Evolutionary conservation across 257 asterid species (phyloP), one percentile per base, ranked within the genome.

Genomic region (Perilla frutescens): DNA sequence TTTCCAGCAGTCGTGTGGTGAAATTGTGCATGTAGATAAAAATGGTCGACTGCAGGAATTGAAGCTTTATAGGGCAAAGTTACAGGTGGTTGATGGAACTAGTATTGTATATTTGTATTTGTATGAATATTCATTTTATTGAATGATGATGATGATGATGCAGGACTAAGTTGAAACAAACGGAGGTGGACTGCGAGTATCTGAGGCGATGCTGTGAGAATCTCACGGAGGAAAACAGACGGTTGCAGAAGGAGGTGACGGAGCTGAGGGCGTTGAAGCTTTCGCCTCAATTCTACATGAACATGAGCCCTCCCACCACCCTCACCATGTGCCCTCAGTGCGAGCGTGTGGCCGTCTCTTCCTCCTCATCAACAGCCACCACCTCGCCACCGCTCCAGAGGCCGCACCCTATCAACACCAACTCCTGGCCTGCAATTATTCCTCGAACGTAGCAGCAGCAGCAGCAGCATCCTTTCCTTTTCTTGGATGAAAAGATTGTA

Each of bases 301-400:
- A 92, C 71, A 87, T 90, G 98, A 88, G 84, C 77, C 98, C 99
- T 15, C 97, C 99, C 4, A 89, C 98, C 62, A 92, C 99, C 71
- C 96, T 92, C 36, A 88, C 94, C 62, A 92, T 92, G 98, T 96
- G 99, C 79, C 98, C 98, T 1, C 96, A 91, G 40, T 96, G 99
- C 68, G 95, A 96, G 83, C 96, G 96, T 5, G 96, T 91, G 7
- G 85, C 90, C 1, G 87, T 79, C 15, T 79, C 98, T 0, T 70
- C 89, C 0, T 69, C 88, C 0, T 76, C 95, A 1, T 63, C 87
- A 0, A 55, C 87, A 0, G 74, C 85, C 1, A 43, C 3, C 0
- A 26, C 40, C 1, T 37, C 34, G 64, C 48, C 84, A 61, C 58
- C 82, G 67, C 41, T 71, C 74, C 93, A 81, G 26, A 80, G 69